Evolutionary conservation across 164 flowering plant species (phyloP).

Genomic region (Chimonanthus salicifolius): DNA sequence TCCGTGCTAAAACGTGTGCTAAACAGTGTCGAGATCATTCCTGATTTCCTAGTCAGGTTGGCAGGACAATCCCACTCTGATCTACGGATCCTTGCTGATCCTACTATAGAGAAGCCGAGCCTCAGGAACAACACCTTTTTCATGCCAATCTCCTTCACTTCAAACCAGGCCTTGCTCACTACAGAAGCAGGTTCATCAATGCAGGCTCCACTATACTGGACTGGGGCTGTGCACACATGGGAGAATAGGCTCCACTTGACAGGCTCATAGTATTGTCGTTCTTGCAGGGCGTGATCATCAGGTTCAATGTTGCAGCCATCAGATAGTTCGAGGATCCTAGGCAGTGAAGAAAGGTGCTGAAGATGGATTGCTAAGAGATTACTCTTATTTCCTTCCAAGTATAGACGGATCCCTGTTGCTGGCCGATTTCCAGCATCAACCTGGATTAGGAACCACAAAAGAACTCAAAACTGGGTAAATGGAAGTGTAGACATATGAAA

Average conservation of each 20-base stretch:
- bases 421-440: conserved; percentile 69
- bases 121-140: conserved; percentile 75
- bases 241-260: conserved; percentile 79
- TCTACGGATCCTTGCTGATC: conserved; percentile 55
- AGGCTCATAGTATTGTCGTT: conserved; percentile 59
- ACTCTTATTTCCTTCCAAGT: conserved; percentile 74
- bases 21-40: conserved; percentile 51
- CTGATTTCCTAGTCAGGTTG: conserved; percentile 52
- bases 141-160: conserved; percentile 61
- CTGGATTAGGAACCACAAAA: conserved; percentile 30
- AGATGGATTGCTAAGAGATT: conserved; percentile 82
- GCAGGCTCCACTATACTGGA: conserved; percentile 44
- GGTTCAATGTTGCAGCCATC: conserved; percentile 40
- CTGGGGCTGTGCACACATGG: conserved; percentile 81
- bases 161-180: conserved; percentile 86
- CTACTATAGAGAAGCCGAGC: conserved; percentile 74
- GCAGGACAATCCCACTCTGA: conserved; percentile 82
- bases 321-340: conserved; percentile 48
- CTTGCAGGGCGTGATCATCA: conserved; percentile 30
- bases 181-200: conserved; percentile 64
- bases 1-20: conserved; percentile 53
- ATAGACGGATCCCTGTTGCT: conserved; percentile 82
- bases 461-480: not conserved
- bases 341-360: conserved; percentile 74
- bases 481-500: no score